Base-by-base conservation (phyloP, 1,284 basidiomycete species). In the Tilletia setariae region DNA sequence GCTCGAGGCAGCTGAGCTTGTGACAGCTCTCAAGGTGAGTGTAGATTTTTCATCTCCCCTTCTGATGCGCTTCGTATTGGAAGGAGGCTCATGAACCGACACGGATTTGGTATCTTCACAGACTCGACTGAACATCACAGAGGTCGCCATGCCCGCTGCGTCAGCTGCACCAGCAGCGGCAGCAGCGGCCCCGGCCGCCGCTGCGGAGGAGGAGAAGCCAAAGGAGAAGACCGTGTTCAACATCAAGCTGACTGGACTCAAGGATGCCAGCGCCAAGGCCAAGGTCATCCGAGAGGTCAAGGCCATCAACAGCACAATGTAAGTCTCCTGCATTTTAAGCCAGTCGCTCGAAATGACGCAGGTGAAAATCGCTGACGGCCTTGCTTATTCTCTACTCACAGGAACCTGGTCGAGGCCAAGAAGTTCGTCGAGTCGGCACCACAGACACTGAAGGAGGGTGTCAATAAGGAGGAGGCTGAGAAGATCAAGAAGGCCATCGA, bases 171-270 rank as follows among this genome's bases (percentile, higher is more conserved):
- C 76, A 15, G 85, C 89, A 2, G 82, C 85, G 25, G 87, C 87
- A 1, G 67, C 72, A 0, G 82, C 72, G 11, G 86, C 88, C 21
- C 85, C 87, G 23, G 86, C 85, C 13, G 85, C 87, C 3, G 71
- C 74, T 44, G 76, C 74, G 7, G 80, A 78, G 68, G 76, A 93
- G 88, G 94, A 94, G 83, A 96, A 96, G 84, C 94, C 94, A 64
- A 98, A 97, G 86, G 96, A 98, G 85, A 98, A 98, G 89, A 96
- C 94, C 8, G 88, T 95, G 53, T 98, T 99, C 86, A 95, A 90
- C 76, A 90, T 98, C 81, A 95, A 90, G 61, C 71, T 82, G 35
- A 72, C 69, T 28, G 79, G 78, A 16, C 68, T 82, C 16, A 76
- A 77, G 64, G 74, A 79, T n/a, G 71, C 80, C n/a, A 73, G 72